Evolutionary conservation across 768 basidiomycete species (phyloP), one percentile per base, ranked within the genome.

Genomic region (Phaffia australis): DNA sequence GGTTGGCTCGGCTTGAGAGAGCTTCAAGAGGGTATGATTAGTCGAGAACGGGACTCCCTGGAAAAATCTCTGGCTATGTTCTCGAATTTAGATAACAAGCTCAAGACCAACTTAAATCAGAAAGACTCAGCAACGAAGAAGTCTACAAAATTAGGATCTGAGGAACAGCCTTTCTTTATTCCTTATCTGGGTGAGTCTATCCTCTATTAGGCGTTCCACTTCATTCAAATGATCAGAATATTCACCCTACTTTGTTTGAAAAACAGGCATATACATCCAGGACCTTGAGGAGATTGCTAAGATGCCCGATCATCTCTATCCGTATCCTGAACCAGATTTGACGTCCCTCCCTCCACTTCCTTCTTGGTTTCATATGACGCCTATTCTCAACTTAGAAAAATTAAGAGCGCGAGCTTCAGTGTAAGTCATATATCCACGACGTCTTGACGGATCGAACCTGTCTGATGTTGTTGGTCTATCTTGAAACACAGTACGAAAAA

Each of bases 1-100:
- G 85, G 88, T 75, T 93, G 90, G 79, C 83, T 81, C 74, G 82
- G 83, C 73, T 84, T 92, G 72, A 83, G 87, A 23, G 79, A 82
- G 65, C 81, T 83, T 3, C 61, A 50, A 27, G 32, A 51, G 2
- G 25, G n/a, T n/a, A 29, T 63, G 18, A 32, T 56, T n/a, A 29
- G 56, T 19, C n/a, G 56, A 47, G 52, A 42, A 55, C 30, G 21
- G 32, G 51, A n/a, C 35, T 54, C 49, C 29, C 35, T 52, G 48
- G 42, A 7, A 25, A 66, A 42, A 32, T 27, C 5, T 32, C 23
- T 1, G 50, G 58, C 47, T 11, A 56, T 46, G 16, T 47, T 35
- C 51, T 35, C 52, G 11, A 51, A 47, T n/a, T 23, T 58, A 29
- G 19, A 29, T 0, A 56, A 35, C 32, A 29, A 42, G 54, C 57